A percentile compares a stretch with the other conserved stretches of the same genome.
Evolutionary conservation across 2,329 filamentous ascomycete species (phyloP).

Genomic region (Ceratocystis destructans): DNA sequence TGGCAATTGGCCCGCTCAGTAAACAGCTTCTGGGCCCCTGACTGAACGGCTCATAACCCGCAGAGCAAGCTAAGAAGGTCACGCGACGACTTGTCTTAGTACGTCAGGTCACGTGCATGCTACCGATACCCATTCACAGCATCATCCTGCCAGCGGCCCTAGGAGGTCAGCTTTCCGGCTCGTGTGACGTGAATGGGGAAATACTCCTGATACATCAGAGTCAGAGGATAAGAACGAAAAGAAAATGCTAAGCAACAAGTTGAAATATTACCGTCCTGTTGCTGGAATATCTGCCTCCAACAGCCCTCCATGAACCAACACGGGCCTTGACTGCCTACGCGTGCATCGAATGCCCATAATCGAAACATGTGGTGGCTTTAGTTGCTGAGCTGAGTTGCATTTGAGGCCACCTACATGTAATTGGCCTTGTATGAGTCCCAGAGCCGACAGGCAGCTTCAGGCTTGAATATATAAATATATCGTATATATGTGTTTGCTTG

Average conservation of each 20-base stretch:
- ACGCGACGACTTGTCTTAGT: constrained; percentile 1
- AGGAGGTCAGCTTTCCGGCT: not conserved
- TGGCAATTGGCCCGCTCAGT: not conserved
- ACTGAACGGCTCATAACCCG: not conserved
- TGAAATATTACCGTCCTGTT: too few relatives aligned
- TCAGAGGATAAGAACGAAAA: not conserved
- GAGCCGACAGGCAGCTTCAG: not conserved
- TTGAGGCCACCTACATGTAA: not conserved
- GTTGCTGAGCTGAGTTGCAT: not conserved
- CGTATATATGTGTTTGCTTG: not conserved
- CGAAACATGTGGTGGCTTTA: not conserved
- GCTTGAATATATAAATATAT: not conserved
- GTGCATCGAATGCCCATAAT: not conserved
- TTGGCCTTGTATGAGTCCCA: not conserved
- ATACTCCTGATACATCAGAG: not conserved
- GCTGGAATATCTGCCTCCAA: too few relatives aligned
- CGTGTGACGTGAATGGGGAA: not conserved
- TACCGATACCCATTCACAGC: not conserved
- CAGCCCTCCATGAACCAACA: too few relatives aligned
- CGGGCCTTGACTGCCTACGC: not conserved
- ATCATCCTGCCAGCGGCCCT: too few relatives aligned
- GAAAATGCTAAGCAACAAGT: too few relatives aligned
- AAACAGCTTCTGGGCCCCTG: not conserved
- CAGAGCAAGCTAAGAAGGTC: not conserved
- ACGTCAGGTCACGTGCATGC: not conserved